Conservation (phyloP, 2,329 filamentous ascomycete species). For the Diaporthe australafricana region DNA sequence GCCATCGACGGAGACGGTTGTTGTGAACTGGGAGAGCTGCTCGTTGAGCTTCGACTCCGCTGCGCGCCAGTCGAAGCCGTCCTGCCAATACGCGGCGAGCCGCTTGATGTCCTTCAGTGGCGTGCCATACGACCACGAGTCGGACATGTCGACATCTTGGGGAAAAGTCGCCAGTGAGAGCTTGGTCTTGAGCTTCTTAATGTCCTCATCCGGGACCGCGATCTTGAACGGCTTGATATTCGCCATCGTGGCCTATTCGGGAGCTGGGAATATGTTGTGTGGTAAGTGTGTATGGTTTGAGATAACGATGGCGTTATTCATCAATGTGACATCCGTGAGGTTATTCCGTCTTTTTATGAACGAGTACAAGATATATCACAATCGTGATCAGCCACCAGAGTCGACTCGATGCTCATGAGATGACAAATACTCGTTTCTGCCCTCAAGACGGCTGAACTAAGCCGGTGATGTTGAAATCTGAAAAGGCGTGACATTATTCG, state of each 20-base stretch:
- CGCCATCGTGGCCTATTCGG: neutral
- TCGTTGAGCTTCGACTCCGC: slow-evolving; percentile 69
- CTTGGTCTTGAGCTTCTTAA: slow-evolving; percentile 41
- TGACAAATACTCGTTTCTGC: neutral
- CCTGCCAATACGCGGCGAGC: slow-evolving; percentile 67
- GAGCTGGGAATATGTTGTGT: neutral
- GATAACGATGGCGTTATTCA: neutral
- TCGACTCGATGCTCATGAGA: neutral
- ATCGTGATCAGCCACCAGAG: neutral
- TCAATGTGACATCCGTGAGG: neutral
- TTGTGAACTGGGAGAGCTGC: slow-evolving; percentile 68
- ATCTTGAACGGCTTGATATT: slow-evolving; percentile 51
- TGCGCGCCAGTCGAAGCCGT: slow-evolving; percentile 70
- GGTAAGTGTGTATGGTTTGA: neutral
- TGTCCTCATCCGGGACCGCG: slow-evolving; percentile 46
- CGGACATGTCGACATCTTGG: slow-evolving; percentile 63
- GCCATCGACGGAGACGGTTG: slow-evolving; percentile 63
- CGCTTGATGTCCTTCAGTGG: slow-evolving; percentile 71
- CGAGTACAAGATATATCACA: neutral
- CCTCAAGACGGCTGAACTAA: neutral
- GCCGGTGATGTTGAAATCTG: neutral
- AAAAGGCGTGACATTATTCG: slow-evolving; percentile 2
- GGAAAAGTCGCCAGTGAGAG: slow-evolving; percentile 52
- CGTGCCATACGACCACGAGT: slow-evolving; percentile 65
- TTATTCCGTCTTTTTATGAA: neutral